Evolutionary conservation across 1,284 basidiomycete genomes (phyloP).

Genomic region (Moesziomyces parantarcticus): DNA sequence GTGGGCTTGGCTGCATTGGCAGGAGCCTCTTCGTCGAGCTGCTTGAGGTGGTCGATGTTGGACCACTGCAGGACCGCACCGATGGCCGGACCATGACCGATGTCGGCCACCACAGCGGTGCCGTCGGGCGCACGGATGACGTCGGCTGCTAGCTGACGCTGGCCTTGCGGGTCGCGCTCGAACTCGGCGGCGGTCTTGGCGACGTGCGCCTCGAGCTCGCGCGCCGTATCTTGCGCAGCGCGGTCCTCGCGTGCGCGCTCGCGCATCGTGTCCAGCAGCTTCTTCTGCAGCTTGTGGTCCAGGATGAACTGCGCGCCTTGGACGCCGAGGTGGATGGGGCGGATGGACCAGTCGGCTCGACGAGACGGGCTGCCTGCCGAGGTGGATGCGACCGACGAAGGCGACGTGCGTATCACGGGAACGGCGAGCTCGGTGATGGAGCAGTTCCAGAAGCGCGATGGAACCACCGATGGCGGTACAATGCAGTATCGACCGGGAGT

Average conservation of each 20-base stretch:
- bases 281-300: constrained; percentile 39
- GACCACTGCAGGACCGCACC: constrained; percentile 37
- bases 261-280: constrained; percentile 9
- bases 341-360: constrained; percentile 32
- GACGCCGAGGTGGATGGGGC: constrained; percentile 36
- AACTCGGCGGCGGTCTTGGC: constrained; percentile 28
- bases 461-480: constrained; percentile 22
- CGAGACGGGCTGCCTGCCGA: constrained; percentile 14
- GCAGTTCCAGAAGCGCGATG: constrained; percentile 64
- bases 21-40: constrained; percentile 14
- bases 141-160: constrained; percentile 24
- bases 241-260: neutral
- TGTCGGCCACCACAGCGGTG: constrained; percentile 20
- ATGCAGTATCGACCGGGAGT: constrained; percentile 42
- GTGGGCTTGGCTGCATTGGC: neutral
- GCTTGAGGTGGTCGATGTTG: constrained; percentile 34
- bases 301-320: constrained; percentile 40
- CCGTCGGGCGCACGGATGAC: constrained; percentile 39
- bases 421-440: constrained; percentile 59
- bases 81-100: constrained; percentile 32
- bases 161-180: constrained; percentile 29
- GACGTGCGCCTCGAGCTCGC: constrained; percentile 22
- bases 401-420: constrained; percentile 24
- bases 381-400: neutral
- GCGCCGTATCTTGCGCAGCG: neutral